A percentile compares a stretch with the other conserved stretches of the same genome.
phyloP scores from a whole-genome alignment of 2,329 filamentous ascomycete species.

The Cercospora berteroae region DNA sequence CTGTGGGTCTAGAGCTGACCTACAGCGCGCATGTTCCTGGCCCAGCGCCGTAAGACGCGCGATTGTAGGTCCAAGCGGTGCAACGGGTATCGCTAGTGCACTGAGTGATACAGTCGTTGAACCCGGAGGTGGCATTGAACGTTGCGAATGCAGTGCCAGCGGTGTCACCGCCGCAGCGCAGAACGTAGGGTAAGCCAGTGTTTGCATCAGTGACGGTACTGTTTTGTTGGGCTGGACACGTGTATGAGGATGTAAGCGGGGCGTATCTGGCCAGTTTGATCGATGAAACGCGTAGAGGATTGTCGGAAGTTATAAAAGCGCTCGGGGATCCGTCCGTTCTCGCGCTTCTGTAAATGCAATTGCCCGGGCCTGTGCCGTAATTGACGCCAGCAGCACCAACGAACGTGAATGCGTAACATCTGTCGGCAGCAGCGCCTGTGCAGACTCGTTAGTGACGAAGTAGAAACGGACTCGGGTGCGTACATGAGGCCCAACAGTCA shows the following conservation, averaged over 20 bases:
- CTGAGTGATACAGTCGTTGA: conserved; percentile 10
- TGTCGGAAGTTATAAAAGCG: background rate
- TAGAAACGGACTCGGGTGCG: too few species aligned
- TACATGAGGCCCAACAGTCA: too few species aligned
- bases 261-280: conserved; percentile 5
- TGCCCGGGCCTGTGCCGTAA: background rate
- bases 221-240: conserved; percentile 5
- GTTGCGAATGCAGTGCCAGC: background rate
- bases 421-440: too few species aligned
- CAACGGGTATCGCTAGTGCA: conserved; percentile 3
- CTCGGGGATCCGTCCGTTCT: background rate
- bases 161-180: conserved; percentile 3
- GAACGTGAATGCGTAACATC: too few species aligned
- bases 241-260: conserved; percentile 7
- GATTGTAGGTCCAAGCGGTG: conserved; percentile 6
- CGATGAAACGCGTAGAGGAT: background rate
- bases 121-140: background rate
- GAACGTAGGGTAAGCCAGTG: conserved; percentile 4
- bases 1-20: background rate
- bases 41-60: background rate
- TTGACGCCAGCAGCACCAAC: too few species aligned
- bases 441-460: too few species aligned
- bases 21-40: conserved; percentile 7
- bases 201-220: conserved; percentile 7
- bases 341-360: background rate